Evolutionary conservation across 129 eudicot species (phyloP).

Genomic region (Ambrosia trifida): DNA sequence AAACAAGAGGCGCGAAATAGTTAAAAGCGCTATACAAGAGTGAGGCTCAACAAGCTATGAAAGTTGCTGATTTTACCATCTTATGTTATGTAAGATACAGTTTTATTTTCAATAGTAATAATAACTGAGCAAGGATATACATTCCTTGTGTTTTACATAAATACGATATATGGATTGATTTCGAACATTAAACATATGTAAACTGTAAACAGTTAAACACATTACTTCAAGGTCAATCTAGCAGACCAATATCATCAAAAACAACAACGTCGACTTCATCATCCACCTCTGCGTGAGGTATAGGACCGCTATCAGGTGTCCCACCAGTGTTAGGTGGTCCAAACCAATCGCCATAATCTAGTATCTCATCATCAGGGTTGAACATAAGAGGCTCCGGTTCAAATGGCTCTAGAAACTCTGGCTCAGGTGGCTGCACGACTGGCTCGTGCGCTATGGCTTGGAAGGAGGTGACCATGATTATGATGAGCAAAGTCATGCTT

Average conservation of each 20-base stretch:
- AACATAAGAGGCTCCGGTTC: background rate
- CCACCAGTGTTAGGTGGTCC: slow-evolving; percentile 40
- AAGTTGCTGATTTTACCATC: slow-evolving; percentile 75
- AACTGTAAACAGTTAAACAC: background rate
- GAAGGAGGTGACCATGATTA: slow-evolving; percentile 21
- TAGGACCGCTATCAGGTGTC: background rate
- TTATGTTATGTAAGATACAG: slow-evolving; percentile 65
- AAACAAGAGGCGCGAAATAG: slow-evolving; percentile 77
- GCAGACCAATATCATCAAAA: background rate
- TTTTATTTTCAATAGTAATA: background rate
- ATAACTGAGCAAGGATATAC: background rate
- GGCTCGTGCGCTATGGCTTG: slow-evolving; percentile 11
- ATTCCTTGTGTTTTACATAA: slow-evolving; percentile 18
- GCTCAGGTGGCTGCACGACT: background rate
- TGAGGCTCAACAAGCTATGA: slow-evolving; percentile 78
- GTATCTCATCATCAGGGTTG: background rate
- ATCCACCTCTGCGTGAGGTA: slow-evolving; percentile 17
- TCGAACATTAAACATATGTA: background rate
- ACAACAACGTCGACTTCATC: slow-evolving; percentile 17
- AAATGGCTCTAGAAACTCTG: slow-evolving; percentile 5
- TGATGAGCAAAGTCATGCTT: slow-evolving; percentile 36
- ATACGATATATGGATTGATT: slow-evolving; percentile 13
- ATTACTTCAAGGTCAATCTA: slow-evolving; percentile 21
- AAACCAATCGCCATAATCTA: slow-evolving; percentile 1
- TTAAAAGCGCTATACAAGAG: slow-evolving; percentile 63